Evolutionary conservation across 1,284 basidiomycete species (phyloP), one percentile per base, ranked within the genome.

Genomic region (Cutaneotrichosporon dermatis): DNA sequence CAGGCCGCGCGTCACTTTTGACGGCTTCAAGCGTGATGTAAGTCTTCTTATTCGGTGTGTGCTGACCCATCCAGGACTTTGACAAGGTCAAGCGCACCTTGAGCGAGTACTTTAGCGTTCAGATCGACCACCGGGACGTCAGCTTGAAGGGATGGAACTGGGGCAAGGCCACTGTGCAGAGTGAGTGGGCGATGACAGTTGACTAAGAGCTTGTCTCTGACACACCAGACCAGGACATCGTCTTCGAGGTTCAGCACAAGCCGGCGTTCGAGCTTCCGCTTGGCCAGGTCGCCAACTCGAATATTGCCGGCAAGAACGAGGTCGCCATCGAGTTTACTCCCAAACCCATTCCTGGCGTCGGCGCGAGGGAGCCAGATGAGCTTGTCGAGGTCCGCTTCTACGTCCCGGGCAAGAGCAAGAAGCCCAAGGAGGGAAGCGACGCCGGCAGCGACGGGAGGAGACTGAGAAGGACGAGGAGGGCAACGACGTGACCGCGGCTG

Each of bases 71-170:
- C 15, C 57, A 93, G 90, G 91, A 94, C 71, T 87, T 90, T 59
- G 91, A 93, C 63, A 88, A 86, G 68, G 71, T 92, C 6, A 81
- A 86, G 8, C 79, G 82, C 49, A 75, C 92, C n/a, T 77, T 94
- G 59, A 92, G 91, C 75, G 88, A 88, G 66, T 85, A 91, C 78
- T 98, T 93, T 80, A 85, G 84, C 60, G 81, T 94, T 63, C 85
- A 88, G 6, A 82, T 99, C 35, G 95, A 98, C 73, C 84, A 84
- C 10, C 87, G 86, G 74, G 96, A 99, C 69, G 82, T 88, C 15
- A 88, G 90, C 7, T 85, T 94, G 72, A 92, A 92, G 73, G 96
- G 96, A 1, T 99, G 93, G 93, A 99, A 99, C 76, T 99, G 96
- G 96, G 96, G 96, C 13, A 85, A 89, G 43, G 90, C 90, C 3